Evolutionary conservation across 345 rosid genomes (phyloP), one percentile per base, ranked within the genome.

Genomic region (Crucihimalaya himalaica): DNA sequence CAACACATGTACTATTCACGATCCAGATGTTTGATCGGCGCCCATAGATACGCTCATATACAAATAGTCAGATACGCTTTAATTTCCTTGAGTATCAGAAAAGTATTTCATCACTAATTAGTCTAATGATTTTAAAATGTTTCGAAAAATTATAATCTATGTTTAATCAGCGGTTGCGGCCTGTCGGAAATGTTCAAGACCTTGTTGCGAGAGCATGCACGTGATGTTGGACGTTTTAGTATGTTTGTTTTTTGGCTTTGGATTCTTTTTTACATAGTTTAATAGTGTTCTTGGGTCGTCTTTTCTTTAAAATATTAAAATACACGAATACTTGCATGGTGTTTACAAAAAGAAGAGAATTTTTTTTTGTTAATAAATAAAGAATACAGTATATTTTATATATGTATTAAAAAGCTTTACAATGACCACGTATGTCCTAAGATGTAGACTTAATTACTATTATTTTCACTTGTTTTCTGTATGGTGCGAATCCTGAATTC

Each of bases 131-230:
- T 27, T 51, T 12, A 1, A 4, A 54, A 29, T n/a, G 63, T 63
- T 40, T 14, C 2, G 45, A 40, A 19, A 25, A 3, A 23, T n/a
- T 11, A 0, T 21, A 29, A 31, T 42, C 5, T 63, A 40, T 29
- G 40, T 45, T 53, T 3, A 69, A 74, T 46, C 59, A 74, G 29
- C 43, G 23, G 43, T 65, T 65, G 66, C 51, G 66, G 65, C 71
- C 31, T 66, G 72, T 73, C 43, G 72, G 51, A 74, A 39, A 35
- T 66, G 52, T 74, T 74, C 34, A 28, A 63, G 47, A 73, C 56
- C 56, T 64, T 73, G 56, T 66, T 47, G 59, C 35, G 56, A 57
- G 39, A 47, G 43, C 21, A 66, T 56, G 78, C 77, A 56, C 78
- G 70, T 64, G 77, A 57, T 35, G 52, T 19, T 55, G 50, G 29